phyloP scores from a whole-genome alignment of 2,329 filamentous ascomycete species.

The Trichoderma citrinoviride region DNA sequence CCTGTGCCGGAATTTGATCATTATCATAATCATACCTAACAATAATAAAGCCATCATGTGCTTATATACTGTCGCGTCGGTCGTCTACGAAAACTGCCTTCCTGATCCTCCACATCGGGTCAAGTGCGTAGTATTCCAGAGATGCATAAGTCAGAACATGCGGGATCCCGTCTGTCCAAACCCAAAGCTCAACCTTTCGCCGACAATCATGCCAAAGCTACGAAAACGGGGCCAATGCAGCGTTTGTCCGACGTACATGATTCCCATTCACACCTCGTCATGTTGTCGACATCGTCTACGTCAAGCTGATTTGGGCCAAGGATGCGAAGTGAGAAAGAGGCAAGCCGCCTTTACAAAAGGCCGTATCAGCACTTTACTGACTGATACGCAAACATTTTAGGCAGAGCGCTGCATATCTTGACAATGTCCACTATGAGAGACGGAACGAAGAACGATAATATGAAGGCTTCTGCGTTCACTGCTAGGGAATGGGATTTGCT shows the following conservation, averaged over 20 bases:
- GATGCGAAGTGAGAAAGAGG: background rate
- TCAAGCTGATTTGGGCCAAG: background rate
- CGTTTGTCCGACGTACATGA: background rate
- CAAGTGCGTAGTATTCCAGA: conserved; percentile 1
- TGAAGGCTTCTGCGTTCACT: too few relatives aligned
- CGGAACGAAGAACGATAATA: too few relatives aligned
- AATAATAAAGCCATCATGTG: background rate
- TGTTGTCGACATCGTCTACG: background rate
- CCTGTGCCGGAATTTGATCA: too few relatives aligned
- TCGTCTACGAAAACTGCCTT: background rate
- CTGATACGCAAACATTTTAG: too few relatives aligned
- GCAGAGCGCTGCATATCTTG: background rate
- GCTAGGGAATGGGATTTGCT: too few relatives aligned
- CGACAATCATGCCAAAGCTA: background rate
- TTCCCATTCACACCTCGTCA: background rate
- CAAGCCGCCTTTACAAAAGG: background rate
- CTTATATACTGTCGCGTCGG: background rate
- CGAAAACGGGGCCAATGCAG: background rate
- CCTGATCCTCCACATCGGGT: background rate
- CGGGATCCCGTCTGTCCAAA: background rate
- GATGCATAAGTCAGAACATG: background rate
- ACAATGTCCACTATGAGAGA: background rate
- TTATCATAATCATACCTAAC: background rate
- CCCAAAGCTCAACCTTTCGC: background rate
- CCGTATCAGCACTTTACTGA: too few relatives aligned